A percentile compares a stretch with the other conserved stretches of the same genome.
phyloP scores from a whole-genome alignment of 2,329 filamentous ascomycete species.

The Leptoxyphium fumago region DNA sequence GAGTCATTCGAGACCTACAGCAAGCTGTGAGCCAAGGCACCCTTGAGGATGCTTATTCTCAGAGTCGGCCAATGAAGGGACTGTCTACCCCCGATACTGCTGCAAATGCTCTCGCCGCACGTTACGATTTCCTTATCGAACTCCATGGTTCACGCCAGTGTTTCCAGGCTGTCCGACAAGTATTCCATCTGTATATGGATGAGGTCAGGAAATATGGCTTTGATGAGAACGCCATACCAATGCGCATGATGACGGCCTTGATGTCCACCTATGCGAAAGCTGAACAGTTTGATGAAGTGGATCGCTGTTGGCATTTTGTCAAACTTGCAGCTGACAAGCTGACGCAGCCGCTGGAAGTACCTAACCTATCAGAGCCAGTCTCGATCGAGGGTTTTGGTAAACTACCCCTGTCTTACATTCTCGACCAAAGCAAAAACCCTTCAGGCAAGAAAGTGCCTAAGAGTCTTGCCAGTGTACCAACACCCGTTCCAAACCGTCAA shows the following conservation, averaged over 20 bases:
- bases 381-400: neutral
- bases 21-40: slow-evolving; percentile 11
- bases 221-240: slow-evolving; percentile 3
- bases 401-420: neutral
- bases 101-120: slow-evolving; percentile 22
- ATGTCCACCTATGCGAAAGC: slow-evolving; percentile 52
- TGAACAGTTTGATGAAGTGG: slow-evolving; percentile 44
- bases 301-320: slow-evolving; percentile 50
- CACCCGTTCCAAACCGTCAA: slow-evolving; percentile 3
- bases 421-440: neutral
- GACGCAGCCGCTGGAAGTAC: slow-evolving; percentile 6
- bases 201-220: slow-evolving; percentile 1
- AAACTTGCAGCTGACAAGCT: slow-evolving; percentile 36
- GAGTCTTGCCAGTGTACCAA: neutral
- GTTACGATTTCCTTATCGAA: slow-evolving; percentile 42
- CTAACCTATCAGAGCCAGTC: slow-evolving; percentile 5
- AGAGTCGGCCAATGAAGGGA: neutral
- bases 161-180: slow-evolving; percentile 34
- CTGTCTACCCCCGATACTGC: neutral
- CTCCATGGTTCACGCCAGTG: slow-evolving; percentile 36
- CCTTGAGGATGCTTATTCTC: slow-evolving; percentile 6
- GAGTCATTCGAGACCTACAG: slow-evolving; percentile 23
- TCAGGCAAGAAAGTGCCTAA: neutral
- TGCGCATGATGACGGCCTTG: slow-evolving; percentile 42
- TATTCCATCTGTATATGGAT: slow-evolving; percentile 39